phyloP scores from a whole-genome alignment of 2,329 filamentous ascomycete genomes.

The Pseudogymnoascus sp. region DNA sequence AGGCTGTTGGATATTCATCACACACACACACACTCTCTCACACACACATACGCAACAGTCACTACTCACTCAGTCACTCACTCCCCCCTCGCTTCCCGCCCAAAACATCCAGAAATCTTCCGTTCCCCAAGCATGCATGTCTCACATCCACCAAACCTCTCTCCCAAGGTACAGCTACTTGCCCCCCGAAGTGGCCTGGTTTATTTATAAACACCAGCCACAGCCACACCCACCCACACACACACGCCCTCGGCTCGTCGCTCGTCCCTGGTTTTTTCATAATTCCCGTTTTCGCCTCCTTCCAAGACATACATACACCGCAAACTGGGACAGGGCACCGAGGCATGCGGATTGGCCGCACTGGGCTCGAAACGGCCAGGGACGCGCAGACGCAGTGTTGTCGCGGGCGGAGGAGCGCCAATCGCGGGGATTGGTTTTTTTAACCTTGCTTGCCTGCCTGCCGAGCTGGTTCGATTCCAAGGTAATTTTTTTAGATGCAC shows the following conservation, averaged over 20 bases:
- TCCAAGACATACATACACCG: background rate
- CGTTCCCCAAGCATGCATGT: background rate
- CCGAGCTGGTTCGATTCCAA: too few species aligned
- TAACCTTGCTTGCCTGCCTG: too few species aligned
- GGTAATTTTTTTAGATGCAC: too few species aligned
- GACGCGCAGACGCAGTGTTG: background rate
- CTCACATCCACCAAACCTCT: background rate
- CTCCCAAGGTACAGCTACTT: background rate
- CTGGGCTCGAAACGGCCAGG: background rate
- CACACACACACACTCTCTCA: too few species aligned
- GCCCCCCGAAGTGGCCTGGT: background rate
- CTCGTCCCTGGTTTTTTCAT: too few species aligned
- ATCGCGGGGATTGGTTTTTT: too few species aligned
- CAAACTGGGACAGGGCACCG: too few species aligned
- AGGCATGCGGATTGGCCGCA: background rate
- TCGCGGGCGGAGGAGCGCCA: too few species aligned
- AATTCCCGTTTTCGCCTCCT: background rate
- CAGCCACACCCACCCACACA: background rate
- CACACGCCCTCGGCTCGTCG: background rate
- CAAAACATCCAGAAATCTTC: slow-evolving; percentile 2
- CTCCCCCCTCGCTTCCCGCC: background rate
- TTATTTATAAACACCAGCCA: background rate
- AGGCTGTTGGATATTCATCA: too few species aligned
- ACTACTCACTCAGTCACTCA: too few species aligned
- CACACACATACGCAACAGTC: too few species aligned